Evolutionary conservation across 2,329 filamentous ascomycete species (phyloP), one percentile per base, ranked within the genome.

Genomic region (Ceratocystis variospora): DNA sequence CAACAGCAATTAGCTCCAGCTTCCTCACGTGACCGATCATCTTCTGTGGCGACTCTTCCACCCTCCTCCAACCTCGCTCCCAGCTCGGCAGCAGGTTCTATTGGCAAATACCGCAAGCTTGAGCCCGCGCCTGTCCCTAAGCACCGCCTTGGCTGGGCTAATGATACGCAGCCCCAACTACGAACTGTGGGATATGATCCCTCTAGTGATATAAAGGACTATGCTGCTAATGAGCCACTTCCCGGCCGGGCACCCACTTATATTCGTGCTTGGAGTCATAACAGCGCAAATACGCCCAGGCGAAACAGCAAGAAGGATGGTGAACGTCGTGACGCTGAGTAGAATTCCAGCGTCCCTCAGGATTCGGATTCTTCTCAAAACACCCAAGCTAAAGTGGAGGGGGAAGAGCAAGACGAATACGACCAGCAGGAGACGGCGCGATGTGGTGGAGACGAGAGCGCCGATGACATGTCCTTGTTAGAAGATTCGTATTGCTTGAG

Each of bases 181-280:
- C 79, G 82, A 66, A 83, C 83, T 3, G 81, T 83, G 2, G 80
- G 79, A 46, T 85, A 84, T 69, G 77, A 81, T 67, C 79, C 79
- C 61, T 77, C 76, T 33, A 78, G 80, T 68, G 79, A 81, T 22
- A 83, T 84, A 71, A 84, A 84, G 71, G 82, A 85, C 70, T 83
- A 82, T 55, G 76, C 77, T 3, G 78, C 81, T 1, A 78, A 78
- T 19, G 81, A 83, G 62, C 80, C 81, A 15, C 77, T 83, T 37
- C 82, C 82, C 7, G 78, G 78, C 61, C 80, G 79, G 17, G 82
- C 81, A 0, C 82, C 82, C 0, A 82, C 81, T 12, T 77, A 78
- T 55, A 83, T 85, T 41, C 74, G 82, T 33, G 82, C 82, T 1
- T 85, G 82, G 82, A 82, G 81, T 61, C 75, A 78, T 8, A 75